Percentiles rank a stretch among this genome's conserved stretches.
Evolutionary conservation across 768 basidiomycete species (phyloP).

Genomic region (Auricularia heimuer): DNA sequence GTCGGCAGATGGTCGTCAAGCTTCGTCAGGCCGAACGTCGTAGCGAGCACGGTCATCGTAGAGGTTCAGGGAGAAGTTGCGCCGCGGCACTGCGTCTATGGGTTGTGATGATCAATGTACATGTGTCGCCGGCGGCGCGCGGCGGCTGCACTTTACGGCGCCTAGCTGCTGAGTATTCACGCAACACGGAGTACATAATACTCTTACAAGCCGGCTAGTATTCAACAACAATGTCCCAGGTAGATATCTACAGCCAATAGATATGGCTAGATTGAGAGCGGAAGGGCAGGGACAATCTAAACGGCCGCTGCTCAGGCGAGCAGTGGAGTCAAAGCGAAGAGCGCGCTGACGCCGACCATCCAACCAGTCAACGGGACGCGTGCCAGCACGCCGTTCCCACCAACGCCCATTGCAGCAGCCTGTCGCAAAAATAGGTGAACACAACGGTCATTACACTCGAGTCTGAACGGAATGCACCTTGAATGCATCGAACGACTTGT

Average conservation of each 20-base stretch:
- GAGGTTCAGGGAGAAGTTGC: background rate
- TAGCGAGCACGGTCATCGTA: background rate
- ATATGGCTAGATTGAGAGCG: too few relatives aligned
- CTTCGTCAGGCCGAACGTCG: background rate
- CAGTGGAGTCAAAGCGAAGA: background rate
- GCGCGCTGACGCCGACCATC: background rate
- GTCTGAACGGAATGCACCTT: slow-evolving; percentile 18
- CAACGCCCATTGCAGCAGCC: background rate
- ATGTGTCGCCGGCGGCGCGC: background rate
- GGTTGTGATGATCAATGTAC: background rate
- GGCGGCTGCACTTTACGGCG: background rate
- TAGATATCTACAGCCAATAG: too few relatives aligned
- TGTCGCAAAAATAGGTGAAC: background rate
- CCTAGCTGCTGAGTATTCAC: background rate
- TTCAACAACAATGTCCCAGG: too few relatives aligned
- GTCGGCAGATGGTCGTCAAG: background rate
- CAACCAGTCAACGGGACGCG: background rate
- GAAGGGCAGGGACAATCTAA: too few relatives aligned
- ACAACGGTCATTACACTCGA: background rate
- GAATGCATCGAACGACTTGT: slow-evolving; percentile 40
- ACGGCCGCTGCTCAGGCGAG: too few relatives aligned
- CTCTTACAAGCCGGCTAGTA: too few relatives aligned
- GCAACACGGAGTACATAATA: too few relatives aligned
- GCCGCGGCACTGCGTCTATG: background rate
- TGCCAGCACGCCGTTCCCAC: background rate